Evolutionary conservation across 2,329 filamentous ascomycete genomes (phyloP).

Genomic region (Exophiala aquamarina): DNA sequence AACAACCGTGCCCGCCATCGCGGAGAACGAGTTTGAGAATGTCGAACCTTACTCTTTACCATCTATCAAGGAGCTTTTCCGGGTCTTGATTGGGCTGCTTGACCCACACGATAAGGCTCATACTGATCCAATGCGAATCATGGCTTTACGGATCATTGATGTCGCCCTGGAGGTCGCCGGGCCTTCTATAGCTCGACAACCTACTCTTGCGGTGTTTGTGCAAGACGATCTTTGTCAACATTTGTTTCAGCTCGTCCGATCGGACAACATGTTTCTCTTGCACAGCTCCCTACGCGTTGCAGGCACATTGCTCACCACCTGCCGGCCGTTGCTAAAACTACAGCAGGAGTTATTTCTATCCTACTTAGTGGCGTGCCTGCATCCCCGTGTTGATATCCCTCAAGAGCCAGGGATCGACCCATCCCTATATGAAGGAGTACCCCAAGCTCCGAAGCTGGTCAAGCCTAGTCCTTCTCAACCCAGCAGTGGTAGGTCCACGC

Average conservation of each 20-base stretch:
- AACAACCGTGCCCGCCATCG: slow-evolving; percentile 35
- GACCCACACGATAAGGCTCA: slow-evolving; percentile 92
- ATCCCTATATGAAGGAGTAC: slow-evolving; percentile 86
- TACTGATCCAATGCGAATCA: slow-evolving; percentile 92
- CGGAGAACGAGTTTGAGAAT: slow-evolving; percentile 41
- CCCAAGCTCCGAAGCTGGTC: slow-evolving; percentile 82
- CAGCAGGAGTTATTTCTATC: slow-evolving; percentile 96
- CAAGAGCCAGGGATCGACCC: slow-evolving; percentile 87
- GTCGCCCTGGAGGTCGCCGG: slow-evolving; percentile 95
- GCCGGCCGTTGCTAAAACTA: slow-evolving; percentile 83
- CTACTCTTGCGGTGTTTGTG: slow-evolving; percentile 79
- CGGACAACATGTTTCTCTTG: slow-evolving; percentile 92
- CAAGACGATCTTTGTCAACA: slow-evolving; percentile 92
- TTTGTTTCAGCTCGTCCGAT: slow-evolving; percentile 92
- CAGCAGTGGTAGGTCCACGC: slow-evolving; percentile 80
- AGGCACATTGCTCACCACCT: slow-evolving; percentile 86
- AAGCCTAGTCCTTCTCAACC: slow-evolving; percentile 75
- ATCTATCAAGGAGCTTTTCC: slow-evolving; percentile 90
- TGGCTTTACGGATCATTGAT: slow-evolving; percentile 95
- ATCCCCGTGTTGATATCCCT: slow-evolving; percentile 92
- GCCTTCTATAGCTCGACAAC: slow-evolving; percentile 90
- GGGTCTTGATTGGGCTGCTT: slow-evolving; percentile 88
- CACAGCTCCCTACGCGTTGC: slow-evolving; percentile 91
- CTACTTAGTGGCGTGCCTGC: slow-evolving; percentile 89
- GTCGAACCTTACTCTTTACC: slow-evolving; percentile 90